phyloP scores from a whole-genome alignment of 2,329 filamentous ascomycete species.

The Aulographum hederae region DNA sequence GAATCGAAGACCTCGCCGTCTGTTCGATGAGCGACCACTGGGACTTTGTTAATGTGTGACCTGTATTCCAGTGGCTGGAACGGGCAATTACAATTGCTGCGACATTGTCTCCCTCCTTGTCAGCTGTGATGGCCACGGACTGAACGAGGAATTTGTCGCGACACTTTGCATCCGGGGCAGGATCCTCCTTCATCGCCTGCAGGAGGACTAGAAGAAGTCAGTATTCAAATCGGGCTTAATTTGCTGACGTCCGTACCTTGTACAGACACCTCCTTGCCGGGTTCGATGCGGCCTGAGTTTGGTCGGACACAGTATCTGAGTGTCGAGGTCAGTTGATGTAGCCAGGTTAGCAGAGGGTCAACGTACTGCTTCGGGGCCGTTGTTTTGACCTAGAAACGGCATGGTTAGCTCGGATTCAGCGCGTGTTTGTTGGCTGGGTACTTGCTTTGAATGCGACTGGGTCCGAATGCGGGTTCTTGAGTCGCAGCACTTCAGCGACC shows the following conservation, averaged over 20 bases:
- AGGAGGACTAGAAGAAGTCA: slow-evolving; percentile 50
- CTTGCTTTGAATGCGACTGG: slow-evolving; percentile 47
- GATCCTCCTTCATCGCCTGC: slow-evolving; percentile 95
- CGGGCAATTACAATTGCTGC: slow-evolving; percentile 48
- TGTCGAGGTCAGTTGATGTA: slow-evolving; percentile 8
- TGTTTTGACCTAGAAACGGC: slow-evolving; percentile 65
- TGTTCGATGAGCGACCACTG: slow-evolving; percentile 63
- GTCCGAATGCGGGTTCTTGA: slow-evolving; percentile 38
- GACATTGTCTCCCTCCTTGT: slow-evolving; percentile 70
- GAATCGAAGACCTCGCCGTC: slow-evolving; percentile 56
- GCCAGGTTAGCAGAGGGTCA: too few relatives aligned
- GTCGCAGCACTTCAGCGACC: slow-evolving; percentile 41
- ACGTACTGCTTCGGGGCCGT: slow-evolving; percentile 95
- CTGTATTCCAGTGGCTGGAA: not conserved
- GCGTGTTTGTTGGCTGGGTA: slow-evolving; percentile 1
- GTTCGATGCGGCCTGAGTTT: slow-evolving; percentile 90
- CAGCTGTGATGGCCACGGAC: slow-evolving; percentile 64
- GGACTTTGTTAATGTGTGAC: slow-evolving; percentile 7
- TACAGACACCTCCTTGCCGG: slow-evolving; percentile 78
- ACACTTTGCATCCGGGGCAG: slow-evolving; percentile 70
- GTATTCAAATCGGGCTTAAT: slow-evolving; percentile 5
- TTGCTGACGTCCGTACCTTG: slow-evolving; percentile 44
- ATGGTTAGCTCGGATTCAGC: not conserved
- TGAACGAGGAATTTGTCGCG: slow-evolving; percentile 97
- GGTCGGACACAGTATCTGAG: slow-evolving; percentile 88